phyloP scores from a whole-genome alignment of 75 land plant species.

The Pinus tabuliformis region DNA sequence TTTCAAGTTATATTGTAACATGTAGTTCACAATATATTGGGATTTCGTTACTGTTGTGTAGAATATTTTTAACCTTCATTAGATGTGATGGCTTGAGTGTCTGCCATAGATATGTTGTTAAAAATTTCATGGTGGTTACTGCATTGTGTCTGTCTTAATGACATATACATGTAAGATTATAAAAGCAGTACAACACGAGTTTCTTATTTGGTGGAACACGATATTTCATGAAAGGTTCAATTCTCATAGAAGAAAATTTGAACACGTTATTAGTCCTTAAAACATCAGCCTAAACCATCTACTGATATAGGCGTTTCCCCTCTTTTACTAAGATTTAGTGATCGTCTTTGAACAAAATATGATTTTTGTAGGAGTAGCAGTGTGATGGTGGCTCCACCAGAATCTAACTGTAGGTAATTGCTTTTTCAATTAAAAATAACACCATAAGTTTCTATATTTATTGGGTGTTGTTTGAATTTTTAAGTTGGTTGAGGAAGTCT shows the following conservation, averaged over 20 bases:
- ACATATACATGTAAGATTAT: background rate
- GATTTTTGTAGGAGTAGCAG: background rate
- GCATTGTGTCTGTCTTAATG: background rate
- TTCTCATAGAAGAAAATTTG: background rate
- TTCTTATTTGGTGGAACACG: background rate
- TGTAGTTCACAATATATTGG: background rate
- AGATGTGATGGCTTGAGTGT: background rate
- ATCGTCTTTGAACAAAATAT: background rate
- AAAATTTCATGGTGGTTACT: background rate
- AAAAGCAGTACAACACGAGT: background rate
- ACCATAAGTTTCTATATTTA: background rate
- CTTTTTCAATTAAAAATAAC: background rate
- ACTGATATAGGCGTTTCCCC: background rate
- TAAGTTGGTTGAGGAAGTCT: background rate
- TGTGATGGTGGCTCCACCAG: background rate
- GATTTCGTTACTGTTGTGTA: background rate
- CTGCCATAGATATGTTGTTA: background rate
- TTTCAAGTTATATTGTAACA: background rate
- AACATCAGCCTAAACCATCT: background rate
- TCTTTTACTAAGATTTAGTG: background rate
- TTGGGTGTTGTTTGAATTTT: background rate
- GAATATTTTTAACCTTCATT: background rate
- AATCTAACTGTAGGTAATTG: background rate
- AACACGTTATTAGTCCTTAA: background rate
- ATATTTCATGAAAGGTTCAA: background rate